phyloP scores from a whole-genome alignment of 2,329 filamentous ascomycete species.

The Microsporum audouinii region DNA sequence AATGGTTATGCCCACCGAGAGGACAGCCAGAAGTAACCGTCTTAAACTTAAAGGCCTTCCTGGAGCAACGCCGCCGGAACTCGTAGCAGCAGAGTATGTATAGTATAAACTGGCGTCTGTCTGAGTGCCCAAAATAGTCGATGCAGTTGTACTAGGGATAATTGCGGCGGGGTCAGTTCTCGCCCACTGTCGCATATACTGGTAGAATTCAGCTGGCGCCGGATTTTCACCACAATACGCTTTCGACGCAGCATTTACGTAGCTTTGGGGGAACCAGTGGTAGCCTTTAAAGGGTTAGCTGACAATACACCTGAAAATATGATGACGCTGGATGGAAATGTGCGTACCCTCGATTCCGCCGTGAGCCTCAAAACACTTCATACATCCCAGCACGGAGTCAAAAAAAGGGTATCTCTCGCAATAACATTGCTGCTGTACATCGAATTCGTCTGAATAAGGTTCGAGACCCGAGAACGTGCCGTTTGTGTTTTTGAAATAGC shows the following conservation, averaged over 20 bases:
- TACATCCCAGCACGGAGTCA: constrained; percentile 2
- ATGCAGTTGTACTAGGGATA: background rate
- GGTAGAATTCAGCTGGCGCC: background rate
- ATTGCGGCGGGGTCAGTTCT: background rate
- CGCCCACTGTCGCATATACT: background rate
- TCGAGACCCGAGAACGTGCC: background rate
- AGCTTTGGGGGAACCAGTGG: constrained; percentile 5
- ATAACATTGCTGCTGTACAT: constrained; percentile 4
- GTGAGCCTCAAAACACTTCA: constrained; percentile 5
- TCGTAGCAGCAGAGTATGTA: background rate
- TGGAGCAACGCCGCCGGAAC: background rate
- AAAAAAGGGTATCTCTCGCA: constrained; percentile 5
- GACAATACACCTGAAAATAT: background rate
- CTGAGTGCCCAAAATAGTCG: constrained; percentile 1
- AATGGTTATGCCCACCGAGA: background rate
- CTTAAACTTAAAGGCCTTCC: background rate
- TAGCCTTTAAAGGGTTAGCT: background rate
- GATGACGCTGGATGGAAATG: background rate
- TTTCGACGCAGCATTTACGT: background rate
- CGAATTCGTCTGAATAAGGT: background rate
- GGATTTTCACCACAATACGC: background rate
- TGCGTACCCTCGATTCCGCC: constrained; percentile 3
- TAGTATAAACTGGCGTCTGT: constrained; percentile 4
- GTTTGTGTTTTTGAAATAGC: background rate
- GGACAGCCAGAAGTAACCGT: background rate